phyloP scores from a whole-genome alignment of 1,284 basidiomycete genomes.

The Cryptococcus hybrid region DNA sequence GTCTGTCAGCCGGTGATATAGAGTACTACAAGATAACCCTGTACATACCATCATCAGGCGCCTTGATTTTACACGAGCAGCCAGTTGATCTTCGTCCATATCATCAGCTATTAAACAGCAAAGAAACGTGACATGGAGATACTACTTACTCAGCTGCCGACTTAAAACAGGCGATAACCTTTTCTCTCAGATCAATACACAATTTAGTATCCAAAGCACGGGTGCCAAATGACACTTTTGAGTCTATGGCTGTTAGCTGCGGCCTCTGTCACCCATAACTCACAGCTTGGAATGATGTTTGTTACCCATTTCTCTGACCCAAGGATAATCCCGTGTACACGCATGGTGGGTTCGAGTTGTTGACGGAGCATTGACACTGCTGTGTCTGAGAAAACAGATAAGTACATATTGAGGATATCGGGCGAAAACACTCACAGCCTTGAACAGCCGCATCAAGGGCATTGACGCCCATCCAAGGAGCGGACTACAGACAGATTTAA shows the following conservation, averaged over 20 bases:
- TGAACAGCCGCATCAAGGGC: constrained; percentile 53
- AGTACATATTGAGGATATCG: not conserved
- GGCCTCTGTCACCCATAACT: not conserved
- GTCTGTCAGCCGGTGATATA: not conserved
- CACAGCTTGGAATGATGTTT: constrained; percentile 26
- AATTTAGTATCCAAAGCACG: constrained; percentile 33
- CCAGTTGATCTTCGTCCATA: constrained; percentile 42
- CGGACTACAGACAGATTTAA: no score
- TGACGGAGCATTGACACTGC: constrained; percentile 52
- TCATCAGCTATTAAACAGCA: not conserved
- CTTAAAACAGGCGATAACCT: constrained; percentile 24
- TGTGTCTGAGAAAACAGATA: constrained; percentile 35
- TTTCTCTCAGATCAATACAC: constrained; percentile 22
- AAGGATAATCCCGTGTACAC: constrained; percentile 50
- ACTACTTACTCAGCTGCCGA: constrained; percentile 21
- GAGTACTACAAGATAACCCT: not conserved
- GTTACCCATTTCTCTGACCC: constrained; percentile 40
- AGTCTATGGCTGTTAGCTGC: constrained; percentile 18
- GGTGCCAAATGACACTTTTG: constrained; percentile 35
- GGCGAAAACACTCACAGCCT: constrained; percentile 16
- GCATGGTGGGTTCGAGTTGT: constrained; percentile 42
- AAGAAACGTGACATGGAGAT: not conserved
- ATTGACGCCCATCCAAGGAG: constrained; percentile 55
- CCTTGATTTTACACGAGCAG: constrained; percentile 16
- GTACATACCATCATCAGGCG: constrained; percentile 13